Evolutionary conservation across 768 basidiomycete genomes (phyloP), one percentile per base, ranked within the genome.

Genomic region (Trametes elegans): DNA sequence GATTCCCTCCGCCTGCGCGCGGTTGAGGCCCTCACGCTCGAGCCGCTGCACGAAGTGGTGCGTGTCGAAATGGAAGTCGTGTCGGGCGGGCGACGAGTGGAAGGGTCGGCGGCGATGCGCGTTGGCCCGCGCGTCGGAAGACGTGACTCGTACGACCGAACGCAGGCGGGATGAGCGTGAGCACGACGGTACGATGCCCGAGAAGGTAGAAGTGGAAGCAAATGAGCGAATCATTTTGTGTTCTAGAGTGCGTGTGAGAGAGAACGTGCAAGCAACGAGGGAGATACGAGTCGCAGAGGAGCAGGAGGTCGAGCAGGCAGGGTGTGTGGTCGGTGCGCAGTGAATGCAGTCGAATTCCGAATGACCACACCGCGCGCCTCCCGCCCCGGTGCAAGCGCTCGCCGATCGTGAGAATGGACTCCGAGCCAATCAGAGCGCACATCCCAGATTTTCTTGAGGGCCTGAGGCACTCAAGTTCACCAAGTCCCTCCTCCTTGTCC

Each of bases 1-100:
- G 67, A 99, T 90, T 3, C 97, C 96, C 68, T 98, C 93, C 0
- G 96, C 94, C 72, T 98, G 96, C 19, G 84, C 84, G 16, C 92
- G 82, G 60, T 88, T 93, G 58, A 98, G 72, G 0, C 96, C 96
- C 66, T 97, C 89, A 55, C 83, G 79, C 70, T 94, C 90, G 51
- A 98, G 75, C 31, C 92, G 85, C 70, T 93, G 86, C 34, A 98
- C 93, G 66, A 97, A 96, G 59, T 90, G 88, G 66, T 96, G 92
- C 1, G 95, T 98, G 68, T 98, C 96, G 62, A 98, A 98, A 68
- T 95, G 93, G 67, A 90, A 91, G 69, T 81, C 75, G 35, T 65
- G 55, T 4, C 64, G 60, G 24, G 53, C 16, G 13, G 59, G 58
- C 28, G 71, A 69, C 26, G 70, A 40, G 48, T 68, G 71, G 48